Evolutionary conservation across 2,329 filamentous ascomycete genomes (phyloP).

Genomic region (Trichoderma hamatum): DNA sequence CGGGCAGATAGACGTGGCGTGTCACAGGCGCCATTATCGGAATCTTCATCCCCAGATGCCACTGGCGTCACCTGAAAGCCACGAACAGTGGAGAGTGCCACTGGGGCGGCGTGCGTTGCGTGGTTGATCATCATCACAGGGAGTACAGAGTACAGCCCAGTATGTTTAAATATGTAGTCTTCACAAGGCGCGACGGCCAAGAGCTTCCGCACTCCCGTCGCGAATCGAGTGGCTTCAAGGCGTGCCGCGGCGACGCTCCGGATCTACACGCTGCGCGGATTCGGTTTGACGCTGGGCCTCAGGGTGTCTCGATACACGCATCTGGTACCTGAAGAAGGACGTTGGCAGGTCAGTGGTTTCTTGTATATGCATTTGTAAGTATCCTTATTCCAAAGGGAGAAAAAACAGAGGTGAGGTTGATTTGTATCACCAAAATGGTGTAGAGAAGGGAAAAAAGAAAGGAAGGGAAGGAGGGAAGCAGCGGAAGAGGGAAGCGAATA

Average conservation of each 20-base stretch:
- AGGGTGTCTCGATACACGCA: conserved; percentile 57
- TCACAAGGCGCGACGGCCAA: background rate
- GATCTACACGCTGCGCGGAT: conserved; percentile 58
- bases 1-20: conserved; percentile 44
- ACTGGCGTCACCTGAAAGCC: conserved; percentile 59
- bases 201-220: conserved; percentile 15
- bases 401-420: background rate
- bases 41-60: conserved; percentile 61
- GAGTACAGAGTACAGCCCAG: background rate
- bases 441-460: conserved; percentile 1
- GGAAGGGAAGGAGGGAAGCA: conserved; percentile 21
- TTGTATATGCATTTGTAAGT: conserved; percentile 59
- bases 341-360: conserved; percentile 48
- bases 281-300: conserved; percentile 53
- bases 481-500: conserved; percentile 16
- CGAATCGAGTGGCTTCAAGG: conserved; percentile 39
- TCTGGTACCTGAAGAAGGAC: conserved; percentile 60
- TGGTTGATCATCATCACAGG: conserved; percentile 47
- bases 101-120: conserved; percentile 42
- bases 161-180: background rate
- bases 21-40: conserved; percentile 50
- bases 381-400: conserved; percentile 26
- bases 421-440: conserved; percentile 24
- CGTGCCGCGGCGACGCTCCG: conserved; percentile 61
- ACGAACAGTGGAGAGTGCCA: conserved; percentile 58